Evolutionary conservation across 2,329 filamentous ascomycete species (phyloP).

Genomic region (Alternaria arborescens): DNA sequence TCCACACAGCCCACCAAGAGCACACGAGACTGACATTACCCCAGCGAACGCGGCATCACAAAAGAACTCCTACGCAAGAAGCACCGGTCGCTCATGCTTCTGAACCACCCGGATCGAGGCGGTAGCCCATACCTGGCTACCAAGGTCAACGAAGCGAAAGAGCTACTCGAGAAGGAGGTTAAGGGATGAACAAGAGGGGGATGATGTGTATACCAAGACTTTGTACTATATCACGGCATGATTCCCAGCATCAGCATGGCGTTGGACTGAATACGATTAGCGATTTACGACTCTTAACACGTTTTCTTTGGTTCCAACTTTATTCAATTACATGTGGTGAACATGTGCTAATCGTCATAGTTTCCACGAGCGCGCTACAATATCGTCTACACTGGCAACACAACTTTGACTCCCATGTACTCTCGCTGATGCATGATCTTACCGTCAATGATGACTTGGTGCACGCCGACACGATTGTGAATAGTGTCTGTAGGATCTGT

Average conservation of each 20-base stretch:
- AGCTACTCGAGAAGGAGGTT: slow-evolving; percentile 81
- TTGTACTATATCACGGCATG: slow-evolving; percentile 33
- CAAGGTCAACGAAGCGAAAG: slow-evolving; percentile 98
- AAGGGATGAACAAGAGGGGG: slow-evolving; percentile 28
- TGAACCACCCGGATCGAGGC: slow-evolving; percentile 97
- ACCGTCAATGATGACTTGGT: slow-evolving; percentile 31
- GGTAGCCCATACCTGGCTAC: slow-evolving; percentile 96
- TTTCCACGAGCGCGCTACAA: not conserved
- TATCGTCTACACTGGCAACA: slow-evolving; percentile 26
- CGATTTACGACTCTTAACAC: not conserved
- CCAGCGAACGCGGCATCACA: slow-evolving; percentile 82
- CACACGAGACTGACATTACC: not conserved
- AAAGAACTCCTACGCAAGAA: slow-evolving; percentile 96
- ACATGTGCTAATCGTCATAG: not conserved
- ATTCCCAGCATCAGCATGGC: slow-evolving; percentile 34
- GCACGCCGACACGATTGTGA: slow-evolving; percentile 34
- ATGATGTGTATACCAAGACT: slow-evolving; percentile 27
- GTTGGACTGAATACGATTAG: slow-evolving; percentile 24
- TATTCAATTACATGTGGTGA: not conserved
- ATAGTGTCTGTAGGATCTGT: slow-evolving; percentile 35
- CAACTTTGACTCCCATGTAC: slow-evolving; percentile 37
- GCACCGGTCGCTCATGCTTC: slow-evolving; percentile 92
- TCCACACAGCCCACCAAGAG: not conserved
- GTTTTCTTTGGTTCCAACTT: not conserved
- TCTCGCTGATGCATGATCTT: slow-evolving; percentile 31